Percentiles rank a stretch among this genome's conserved stretches.
These are phyloP conservation scores for Puya raimondii DNA, from an alignment of 176 grass and related monocot species.

Conservation along the genomic window DNA sequence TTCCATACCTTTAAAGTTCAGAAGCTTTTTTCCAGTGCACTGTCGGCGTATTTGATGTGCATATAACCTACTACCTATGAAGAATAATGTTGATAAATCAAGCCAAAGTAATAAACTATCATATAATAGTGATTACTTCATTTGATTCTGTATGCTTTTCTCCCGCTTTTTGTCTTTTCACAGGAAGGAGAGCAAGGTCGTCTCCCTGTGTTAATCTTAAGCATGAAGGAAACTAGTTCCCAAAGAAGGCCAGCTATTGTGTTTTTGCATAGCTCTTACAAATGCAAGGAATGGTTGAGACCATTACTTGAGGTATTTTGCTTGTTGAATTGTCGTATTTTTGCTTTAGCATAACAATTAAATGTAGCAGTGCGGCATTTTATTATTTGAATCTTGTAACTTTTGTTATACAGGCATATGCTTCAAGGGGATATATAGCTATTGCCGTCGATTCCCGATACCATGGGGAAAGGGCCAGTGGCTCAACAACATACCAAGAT, in stretches of 20 bases:
- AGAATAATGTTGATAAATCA: too few relatives aligned
- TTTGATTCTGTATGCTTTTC: too few relatives aligned
- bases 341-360: not conserved
- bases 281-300: conserved; percentile 89
- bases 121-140: too few relatives aligned
- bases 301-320: conserved; percentile 72
- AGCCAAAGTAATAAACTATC: too few relatives aligned
- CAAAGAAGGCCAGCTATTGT: conserved; percentile 70
- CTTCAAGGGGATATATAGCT: conserved; percentile 72
- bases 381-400: not conserved
- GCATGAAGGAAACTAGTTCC: conserved; percentile 35
- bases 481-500: conserved; percentile 55
- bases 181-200: conserved; percentile 67
- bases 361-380: not conserved
- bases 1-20: too few relatives aligned
- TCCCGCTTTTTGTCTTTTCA: not conserved
- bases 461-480: conserved; percentile 81
- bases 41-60: too few relatives aligned
- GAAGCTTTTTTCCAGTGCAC: too few relatives aligned
- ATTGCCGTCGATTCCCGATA: conserved; percentile 85
- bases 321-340: not conserved
- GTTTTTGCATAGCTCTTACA: conserved; percentile 87
- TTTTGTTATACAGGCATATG: conserved; percentile 61
- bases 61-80: too few relatives aligned
- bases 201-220: conserved; percentile 71